phyloP scores from a whole-genome alignment of 2,329 filamentous ascomycete genomes.

The Coleophoma cylindrospora region DNA sequence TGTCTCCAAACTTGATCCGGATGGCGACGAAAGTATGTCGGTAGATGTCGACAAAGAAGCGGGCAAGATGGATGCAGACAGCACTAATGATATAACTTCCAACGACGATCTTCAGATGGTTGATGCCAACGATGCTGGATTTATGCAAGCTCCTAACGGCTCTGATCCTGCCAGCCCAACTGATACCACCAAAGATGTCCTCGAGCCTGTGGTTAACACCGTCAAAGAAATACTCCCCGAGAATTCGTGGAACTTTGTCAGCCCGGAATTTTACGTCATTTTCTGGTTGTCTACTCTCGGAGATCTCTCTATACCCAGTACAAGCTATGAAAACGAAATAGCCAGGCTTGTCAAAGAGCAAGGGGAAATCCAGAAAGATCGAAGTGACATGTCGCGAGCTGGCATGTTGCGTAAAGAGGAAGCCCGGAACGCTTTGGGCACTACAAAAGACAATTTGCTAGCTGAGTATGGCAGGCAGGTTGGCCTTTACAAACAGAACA shows the following conservation, averaged over 20 bases:
- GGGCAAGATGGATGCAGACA: conserved; percentile 7
- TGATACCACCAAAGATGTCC: conserved; percentile 56
- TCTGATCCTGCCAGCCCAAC: conserved; percentile 36
- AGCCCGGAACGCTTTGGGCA: conserved; percentile 63
- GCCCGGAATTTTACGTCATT: conserved; percentile 75
- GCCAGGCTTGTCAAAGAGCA: conserved; percentile 63
- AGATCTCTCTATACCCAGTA: conserved; percentile 72
- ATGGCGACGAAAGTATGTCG: conserved; percentile 46
- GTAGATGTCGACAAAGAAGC: conserved; percentile 10
- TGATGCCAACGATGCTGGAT: conserved; percentile 23
- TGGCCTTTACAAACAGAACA: conserved; percentile 60
- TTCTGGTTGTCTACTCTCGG: conserved; percentile 90
- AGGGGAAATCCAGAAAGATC: conserved; percentile 62
- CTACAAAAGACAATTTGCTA: conserved; percentile 64
- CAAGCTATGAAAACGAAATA: conserved; percentile 74
- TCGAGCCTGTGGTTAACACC: conserved; percentile 69
- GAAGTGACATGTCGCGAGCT: conserved; percentile 65
- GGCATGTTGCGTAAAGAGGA: conserved; percentile 64
- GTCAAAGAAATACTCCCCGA: conserved; percentile 57
- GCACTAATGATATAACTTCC: conserved; percentile 8
- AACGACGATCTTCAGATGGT: conserved; percentile 34
- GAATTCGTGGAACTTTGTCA: conserved; percentile 65
- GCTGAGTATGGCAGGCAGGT: conserved; percentile 70
- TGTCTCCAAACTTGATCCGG: conserved; percentile 34
- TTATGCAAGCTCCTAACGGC: conserved; percentile 20